Conservation (phyloP, 768 basidiomycete species). For the Boletus pseudopeckii region DNA sequence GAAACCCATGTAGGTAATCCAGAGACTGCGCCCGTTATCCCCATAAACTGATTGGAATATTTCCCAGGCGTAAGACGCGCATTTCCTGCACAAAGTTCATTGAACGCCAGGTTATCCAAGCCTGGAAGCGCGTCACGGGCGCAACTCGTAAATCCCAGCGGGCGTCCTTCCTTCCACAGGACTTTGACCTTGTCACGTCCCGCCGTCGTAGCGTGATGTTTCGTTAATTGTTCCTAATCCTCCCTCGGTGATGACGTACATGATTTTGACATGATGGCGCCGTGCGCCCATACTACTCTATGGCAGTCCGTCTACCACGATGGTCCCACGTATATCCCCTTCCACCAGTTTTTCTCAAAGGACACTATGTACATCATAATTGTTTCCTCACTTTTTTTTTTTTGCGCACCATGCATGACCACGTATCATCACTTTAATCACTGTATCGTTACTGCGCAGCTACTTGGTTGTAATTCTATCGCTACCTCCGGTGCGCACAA, state of each 20-base stretch:
- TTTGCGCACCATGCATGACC: neutral
- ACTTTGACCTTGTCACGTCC: constrained; percentile 59
- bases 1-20: constrained; percentile 21
- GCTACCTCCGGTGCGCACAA: no score
- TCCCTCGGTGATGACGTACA: constrained; percentile 2
- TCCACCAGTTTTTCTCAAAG: neutral
- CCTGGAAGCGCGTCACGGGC: constrained; percentile 61
- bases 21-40: neutral
- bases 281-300: constrained; percentile 7
- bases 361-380: constrained; percentile 7
- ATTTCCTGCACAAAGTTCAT: constrained; percentile 44
- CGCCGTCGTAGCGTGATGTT: constrained; percentile 51
- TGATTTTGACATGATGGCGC: constrained; percentile 19
- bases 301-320: neutral
- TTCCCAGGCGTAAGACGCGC: constrained; percentile 22
- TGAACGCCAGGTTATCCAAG: constrained; percentile 54
- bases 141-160: constrained; percentile 49
- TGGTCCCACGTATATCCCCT: constrained; percentile 1
- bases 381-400: neutral
- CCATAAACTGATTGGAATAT: neutral
- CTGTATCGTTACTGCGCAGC: constrained; percentile 7
- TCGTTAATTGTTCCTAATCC: constrained; percentile 16
- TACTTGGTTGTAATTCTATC: neutral
- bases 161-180: constrained; percentile 51
- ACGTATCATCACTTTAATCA: neutral